These are phyloP conservation scores for Metschnikowia vanudenii DNA, from an alignment of 805 yeast species.

Conservation along the genomic window DNA sequence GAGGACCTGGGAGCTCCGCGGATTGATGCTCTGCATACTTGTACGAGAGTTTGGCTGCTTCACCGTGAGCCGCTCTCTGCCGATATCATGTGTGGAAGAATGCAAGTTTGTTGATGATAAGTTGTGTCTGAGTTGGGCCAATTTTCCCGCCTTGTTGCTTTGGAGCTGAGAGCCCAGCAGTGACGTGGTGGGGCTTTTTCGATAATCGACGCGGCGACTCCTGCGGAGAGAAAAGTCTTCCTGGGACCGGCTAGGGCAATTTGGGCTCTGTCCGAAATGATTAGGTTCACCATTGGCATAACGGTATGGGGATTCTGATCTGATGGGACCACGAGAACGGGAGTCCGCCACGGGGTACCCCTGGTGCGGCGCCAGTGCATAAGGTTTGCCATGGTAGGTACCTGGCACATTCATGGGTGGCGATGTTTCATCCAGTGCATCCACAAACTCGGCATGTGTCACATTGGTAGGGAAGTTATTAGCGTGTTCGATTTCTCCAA, in stretches of 20 bases:
- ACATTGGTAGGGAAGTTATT: conserved; percentile 2
- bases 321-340: not conserved
- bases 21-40: conserved; percentile 20
- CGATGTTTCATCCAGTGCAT: not conserved
- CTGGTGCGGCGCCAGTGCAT: not conserved
- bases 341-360: not conserved
- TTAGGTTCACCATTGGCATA: not conserved
- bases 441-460: not conserved
- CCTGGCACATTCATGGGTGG: too few species aligned
- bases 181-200: conserved; percentile 25
- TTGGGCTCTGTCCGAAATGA: not conserved
- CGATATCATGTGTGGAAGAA: not conserved
- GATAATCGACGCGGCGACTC: conserved; percentile 40
- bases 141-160: conserved; percentile 24
- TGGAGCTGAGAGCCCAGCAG: conserved; percentile 29
- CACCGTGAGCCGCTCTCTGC: not conserved
- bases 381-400: not conserved
- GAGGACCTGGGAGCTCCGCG: conserved; percentile 34
- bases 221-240: conserved; percentile 34
- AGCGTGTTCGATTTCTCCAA: conserved; percentile 32
- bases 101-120: conserved; percentile 7
- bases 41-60: conserved; percentile 3
- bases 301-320: not conserved
- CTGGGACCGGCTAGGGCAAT: conserved; percentile 1
- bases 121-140: conserved; percentile 26